phyloP scores from a whole-genome alignment of 2,329 filamentous ascomycete genomes.

The Clonostachys rhizophaga region DNA sequence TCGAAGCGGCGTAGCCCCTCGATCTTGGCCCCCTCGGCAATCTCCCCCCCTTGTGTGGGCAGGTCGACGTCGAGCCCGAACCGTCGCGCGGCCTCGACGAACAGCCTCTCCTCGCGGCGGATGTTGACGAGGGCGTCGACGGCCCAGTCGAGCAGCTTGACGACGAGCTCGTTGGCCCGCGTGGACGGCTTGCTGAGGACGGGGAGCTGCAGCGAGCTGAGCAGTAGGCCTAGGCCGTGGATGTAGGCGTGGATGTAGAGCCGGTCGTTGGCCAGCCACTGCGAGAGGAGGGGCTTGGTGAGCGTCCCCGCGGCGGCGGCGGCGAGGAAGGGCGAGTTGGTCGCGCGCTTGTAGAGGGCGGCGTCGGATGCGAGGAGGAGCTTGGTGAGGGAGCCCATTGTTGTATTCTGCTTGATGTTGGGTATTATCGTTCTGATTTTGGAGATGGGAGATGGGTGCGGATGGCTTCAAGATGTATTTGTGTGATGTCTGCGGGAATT shows the following conservation, averaged over 20 bases:
- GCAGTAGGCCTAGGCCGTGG: conserved; percentile 59
- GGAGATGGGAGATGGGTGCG: too few relatives aligned
- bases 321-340: conserved; percentile 61
- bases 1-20: conserved; percentile 31
- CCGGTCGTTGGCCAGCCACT: conserved; percentile 69
- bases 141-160: conserved; percentile 51
- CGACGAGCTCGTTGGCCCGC: background rate
- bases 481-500: too few relatives aligned
- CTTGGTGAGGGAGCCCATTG: conserved; percentile 42
- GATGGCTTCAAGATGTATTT: too few relatives aligned
- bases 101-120: conserved; percentile 62
- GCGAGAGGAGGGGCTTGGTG: conserved; percentile 47
- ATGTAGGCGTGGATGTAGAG: conserved; percentile 70
- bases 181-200: background rate
- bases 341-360: conserved; percentile 46
- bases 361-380: conserved; percentile 48
- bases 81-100: conserved; percentile 50
- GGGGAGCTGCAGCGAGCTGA: conserved; percentile 48
- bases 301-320: conserved; percentile 60
- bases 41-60: conserved; percentile 8
- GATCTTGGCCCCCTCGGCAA: conserved; percentile 23
- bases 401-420: background rate
- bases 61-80: conserved; percentile 51
- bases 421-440: too few relatives aligned
- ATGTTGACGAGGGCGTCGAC: conserved; percentile 63